phyloP scores from a whole-genome alignment of 805 yeast species.

The Saccharomyces paradoxus region DNA sequence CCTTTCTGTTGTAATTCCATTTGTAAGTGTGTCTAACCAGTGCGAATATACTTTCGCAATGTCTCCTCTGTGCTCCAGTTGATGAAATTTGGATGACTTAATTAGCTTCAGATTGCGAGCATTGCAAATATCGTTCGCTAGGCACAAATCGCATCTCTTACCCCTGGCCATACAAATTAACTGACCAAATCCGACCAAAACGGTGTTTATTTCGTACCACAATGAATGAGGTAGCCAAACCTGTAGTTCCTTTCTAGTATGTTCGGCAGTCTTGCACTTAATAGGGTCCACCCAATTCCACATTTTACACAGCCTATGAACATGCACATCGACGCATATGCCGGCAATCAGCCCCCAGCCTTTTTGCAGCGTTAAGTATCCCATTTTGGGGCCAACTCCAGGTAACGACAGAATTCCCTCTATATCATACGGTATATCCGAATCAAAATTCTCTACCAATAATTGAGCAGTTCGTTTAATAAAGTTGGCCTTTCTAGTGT shows the following conservation, averaged over 20 bases:
- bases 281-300: constrained; percentile 64
- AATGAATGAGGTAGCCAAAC: constrained; percentile 62
- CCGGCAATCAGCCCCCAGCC: constrained; percentile 77
- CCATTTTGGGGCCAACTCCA: constrained; percentile 97
- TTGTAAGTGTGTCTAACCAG: background rate
- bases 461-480: constrained; percentile 55
- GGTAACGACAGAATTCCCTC: constrained; percentile 63
- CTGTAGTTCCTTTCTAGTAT: constrained; percentile 60
- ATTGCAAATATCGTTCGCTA: constrained; percentile 49
- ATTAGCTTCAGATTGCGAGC: constrained; percentile 44
- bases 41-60: background rate
- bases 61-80: background rate
- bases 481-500: constrained; percentile 65
- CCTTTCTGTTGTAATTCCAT: background rate
- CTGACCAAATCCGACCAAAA: constrained; percentile 91
- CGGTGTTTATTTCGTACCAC: constrained; percentile 82
- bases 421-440: constrained; percentile 67
- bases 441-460: constrained; percentile 40
- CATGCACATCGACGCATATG: constrained; percentile 92
- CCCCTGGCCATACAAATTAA: constrained; percentile 70
- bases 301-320: constrained; percentile 69
- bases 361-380: constrained; percentile 65
- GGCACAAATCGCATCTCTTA: constrained; percentile 64
- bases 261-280: constrained; percentile 57
- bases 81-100: background rate